phyloP scores from a whole-genome alignment of 352 stramenopile genomes.

The Globisporangium middletonii region DNA sequence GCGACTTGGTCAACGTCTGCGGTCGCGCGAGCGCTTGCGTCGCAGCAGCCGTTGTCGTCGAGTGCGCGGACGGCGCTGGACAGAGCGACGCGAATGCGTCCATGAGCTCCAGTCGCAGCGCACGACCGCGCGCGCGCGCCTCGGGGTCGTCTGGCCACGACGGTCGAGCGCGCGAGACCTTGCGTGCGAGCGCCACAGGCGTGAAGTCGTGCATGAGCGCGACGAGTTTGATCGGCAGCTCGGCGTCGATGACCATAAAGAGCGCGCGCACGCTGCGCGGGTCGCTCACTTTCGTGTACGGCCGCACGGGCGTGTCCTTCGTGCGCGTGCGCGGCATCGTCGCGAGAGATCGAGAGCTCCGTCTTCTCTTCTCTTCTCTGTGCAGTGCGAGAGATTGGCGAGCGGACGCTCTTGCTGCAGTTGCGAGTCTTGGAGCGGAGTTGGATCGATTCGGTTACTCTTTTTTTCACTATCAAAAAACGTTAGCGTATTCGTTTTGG shows the following conservation, averaged over 20 bases:
- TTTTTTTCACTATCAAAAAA: too few relatives aligned
- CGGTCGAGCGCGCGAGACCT: background rate
- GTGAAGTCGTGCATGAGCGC: constrained; percentile 1
- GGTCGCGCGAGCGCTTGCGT: background rate
- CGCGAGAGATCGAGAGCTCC: too few relatives aligned
- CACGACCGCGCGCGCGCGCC: background rate
- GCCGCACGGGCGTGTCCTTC: background rate
- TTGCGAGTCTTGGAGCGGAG: too few relatives aligned
- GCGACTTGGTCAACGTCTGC: constrained; percentile 2
- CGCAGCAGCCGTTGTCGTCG: too few relatives aligned
- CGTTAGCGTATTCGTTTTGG: too few relatives aligned
- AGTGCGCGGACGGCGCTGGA: background rate
- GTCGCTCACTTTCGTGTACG: constrained; percentile 2
- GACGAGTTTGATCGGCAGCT: background rate
- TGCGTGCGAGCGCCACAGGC: background rate
- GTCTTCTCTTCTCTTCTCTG: too few relatives aligned
- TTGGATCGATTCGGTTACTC: too few relatives aligned
- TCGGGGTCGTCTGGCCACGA: constrained; percentile 1
- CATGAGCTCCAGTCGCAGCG: background rate
- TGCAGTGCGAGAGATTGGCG: too few relatives aligned
- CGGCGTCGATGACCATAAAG: constrained; percentile 1
- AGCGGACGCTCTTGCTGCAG: too few relatives aligned
- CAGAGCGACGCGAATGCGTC: background rate
- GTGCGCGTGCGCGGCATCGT: background rate
- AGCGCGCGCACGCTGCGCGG: background rate